Evolutionary conservation across 345 rosid genomes (phyloP).

Genomic region (Citrus trifoliata): DNA sequence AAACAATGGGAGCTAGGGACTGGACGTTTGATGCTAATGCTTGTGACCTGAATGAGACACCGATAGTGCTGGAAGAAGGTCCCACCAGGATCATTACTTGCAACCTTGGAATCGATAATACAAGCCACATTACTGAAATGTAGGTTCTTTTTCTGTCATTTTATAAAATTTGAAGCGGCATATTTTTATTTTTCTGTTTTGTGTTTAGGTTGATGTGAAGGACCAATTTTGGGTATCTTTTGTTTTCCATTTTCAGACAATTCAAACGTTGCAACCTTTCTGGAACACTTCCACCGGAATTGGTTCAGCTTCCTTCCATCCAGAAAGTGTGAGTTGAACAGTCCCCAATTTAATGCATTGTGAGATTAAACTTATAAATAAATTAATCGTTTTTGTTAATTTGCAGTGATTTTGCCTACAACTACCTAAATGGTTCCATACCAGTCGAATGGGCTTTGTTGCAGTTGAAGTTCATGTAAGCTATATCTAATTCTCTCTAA

Average conservation of each 20-base stretch:
- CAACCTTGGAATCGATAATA: conserved; percentile 22
- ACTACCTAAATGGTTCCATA: conserved; percentile 52
- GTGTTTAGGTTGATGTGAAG: neutral
- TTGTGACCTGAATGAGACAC: conserved; percentile 26
- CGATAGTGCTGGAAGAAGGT: conserved; percentile 6
- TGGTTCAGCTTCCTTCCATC: conserved; percentile 45
- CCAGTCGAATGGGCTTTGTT: conserved; percentile 57
- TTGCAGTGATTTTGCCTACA: conserved; percentile 58
- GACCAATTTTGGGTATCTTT: neutral
- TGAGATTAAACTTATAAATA: neutral
- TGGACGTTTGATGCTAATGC: conserved; percentile 48
- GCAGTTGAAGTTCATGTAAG: conserved; percentile 50
- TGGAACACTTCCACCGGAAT: conserved; percentile 48
- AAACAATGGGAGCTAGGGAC: conserved; percentile 43
- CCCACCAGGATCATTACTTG: conserved; percentile 28
- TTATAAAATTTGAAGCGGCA: neutral
- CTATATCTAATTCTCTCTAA: neutral
- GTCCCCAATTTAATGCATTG: neutral
- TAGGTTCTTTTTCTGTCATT: conserved; percentile 13
- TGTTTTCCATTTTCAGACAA: conserved; percentile 26
- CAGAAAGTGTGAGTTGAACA: conserved; percentile 35
- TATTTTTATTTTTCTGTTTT: too few relatives aligned
- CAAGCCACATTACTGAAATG: conserved; percentile 36
- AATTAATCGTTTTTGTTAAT: neutral
- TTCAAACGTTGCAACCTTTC: conserved; percentile 46